Evolutionary conservation across 2,329 filamentous ascomycete genomes (phyloP).

Genomic region (Penicillium concentricum): DNA sequence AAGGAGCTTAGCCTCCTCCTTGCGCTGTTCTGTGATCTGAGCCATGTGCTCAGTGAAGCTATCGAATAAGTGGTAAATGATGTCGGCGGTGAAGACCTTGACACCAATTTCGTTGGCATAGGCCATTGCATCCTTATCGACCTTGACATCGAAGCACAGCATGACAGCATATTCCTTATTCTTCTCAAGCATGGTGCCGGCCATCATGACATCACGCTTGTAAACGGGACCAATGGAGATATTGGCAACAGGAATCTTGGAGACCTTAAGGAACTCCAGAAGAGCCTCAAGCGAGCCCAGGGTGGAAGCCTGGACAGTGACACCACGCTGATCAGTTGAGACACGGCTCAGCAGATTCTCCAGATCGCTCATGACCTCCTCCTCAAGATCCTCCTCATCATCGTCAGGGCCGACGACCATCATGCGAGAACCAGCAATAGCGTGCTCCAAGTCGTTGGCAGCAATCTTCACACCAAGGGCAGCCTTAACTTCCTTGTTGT

Average conservation of each 20-base stretch:
- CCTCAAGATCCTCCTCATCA: conserved; percentile 93
- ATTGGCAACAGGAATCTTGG: conserved; percentile 96
- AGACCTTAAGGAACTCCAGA: conserved; percentile 90
- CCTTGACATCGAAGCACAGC: conserved; percentile 99
- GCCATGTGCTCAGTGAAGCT: conserved; percentile 95
- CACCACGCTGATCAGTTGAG: conserved; percentile 87
- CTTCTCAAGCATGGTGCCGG: conserved; percentile 93
- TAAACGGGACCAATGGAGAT: conserved; percentile 97
- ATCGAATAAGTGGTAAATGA: conserved; percentile 98
- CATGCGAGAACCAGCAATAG: conserved; percentile 92
- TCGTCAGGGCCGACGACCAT: conserved; percentile 93
- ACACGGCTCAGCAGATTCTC: conserved; percentile 88
- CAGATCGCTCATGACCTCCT: conserved; percentile 94
- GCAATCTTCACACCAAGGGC: conserved; percentile 98
- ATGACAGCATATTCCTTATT: conserved; percentile 94
- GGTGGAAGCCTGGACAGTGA: conserved; percentile 95
- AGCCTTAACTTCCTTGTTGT: conserved; percentile 99
- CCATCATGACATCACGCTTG: conserved; percentile 96
- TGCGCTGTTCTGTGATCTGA: conserved; percentile 80
- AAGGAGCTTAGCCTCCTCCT: conserved; percentile 92
- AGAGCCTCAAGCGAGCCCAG: conserved; percentile 94
- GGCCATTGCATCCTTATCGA: conserved; percentile 89
- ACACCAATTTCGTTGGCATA: conserved; percentile 94
- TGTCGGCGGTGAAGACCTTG: conserved; percentile 97
- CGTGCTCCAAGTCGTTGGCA: conserved; percentile 89